phyloP scores from a whole-genome alignment of 495 filamentous ascomycete species.

The Penicillium soppii region DNA sequence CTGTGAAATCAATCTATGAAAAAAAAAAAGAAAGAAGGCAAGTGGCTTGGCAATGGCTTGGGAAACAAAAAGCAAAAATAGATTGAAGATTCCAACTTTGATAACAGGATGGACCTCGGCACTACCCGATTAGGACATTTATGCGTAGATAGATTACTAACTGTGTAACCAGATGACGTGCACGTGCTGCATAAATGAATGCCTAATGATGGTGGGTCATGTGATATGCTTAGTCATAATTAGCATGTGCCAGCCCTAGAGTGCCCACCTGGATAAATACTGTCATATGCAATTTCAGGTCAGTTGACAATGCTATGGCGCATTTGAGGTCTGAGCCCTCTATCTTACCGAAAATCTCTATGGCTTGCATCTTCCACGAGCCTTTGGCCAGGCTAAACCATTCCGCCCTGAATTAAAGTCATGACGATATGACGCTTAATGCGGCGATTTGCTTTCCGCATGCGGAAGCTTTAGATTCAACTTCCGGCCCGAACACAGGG shows the following conservation, averaged over 20 bases:
- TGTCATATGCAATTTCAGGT: slow-evolving; percentile 7
- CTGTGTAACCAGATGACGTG: not conserved
- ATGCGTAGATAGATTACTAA: not conserved
- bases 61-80: slow-evolving; percentile 5
- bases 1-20: not conserved
- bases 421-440: slow-evolving; percentile 29
- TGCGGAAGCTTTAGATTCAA: slow-evolving; percentile 24
- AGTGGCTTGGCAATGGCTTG: not conserved
- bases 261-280: not conserved
- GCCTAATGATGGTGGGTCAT: not conserved
- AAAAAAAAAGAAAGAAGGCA: not conserved
- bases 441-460: slow-evolving; percentile 29
- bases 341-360: not conserved
- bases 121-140: slow-evolving; percentile 2
- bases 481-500: slow-evolving; percentile 16
- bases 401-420: slow-evolving; percentile 18
- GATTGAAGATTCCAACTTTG: slow-evolving; percentile 5
- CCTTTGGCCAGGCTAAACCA: not conserved
- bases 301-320: slow-evolving; percentile 28
- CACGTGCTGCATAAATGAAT: not conserved
- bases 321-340: not conserved
- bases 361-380: not conserved
- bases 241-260: not conserved
- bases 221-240: not conserved
- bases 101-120: slow-evolving; percentile 17